Base-by-base conservation (phyloP, 306 rosid species). In the Neltuma alba region DNA sequence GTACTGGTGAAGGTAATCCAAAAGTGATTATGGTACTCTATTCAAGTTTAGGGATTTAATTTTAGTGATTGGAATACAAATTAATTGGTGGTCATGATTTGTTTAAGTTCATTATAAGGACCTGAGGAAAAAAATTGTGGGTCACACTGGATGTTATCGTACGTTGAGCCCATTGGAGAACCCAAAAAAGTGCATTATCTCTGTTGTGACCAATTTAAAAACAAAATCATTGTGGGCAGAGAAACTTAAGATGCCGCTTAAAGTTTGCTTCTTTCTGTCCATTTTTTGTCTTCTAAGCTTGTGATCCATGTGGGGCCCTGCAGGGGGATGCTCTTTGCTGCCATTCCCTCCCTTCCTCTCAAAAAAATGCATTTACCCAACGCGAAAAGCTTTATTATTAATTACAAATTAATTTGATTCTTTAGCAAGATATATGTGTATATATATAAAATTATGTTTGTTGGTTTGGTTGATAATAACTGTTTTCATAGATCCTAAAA, bases 281-380 rank as follows among this genome's bases (percentile, higher is more conserved):
- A 30, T 41, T 77, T 77, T 83, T 21, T 82, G 74, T 76, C 48
- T 2, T 54, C 14, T 34, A 41, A 82, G 79, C 65, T 55, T 64
- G 74, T 34, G 58, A 58, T 66, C 76, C 73, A 67, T 67, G 61
- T 73, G 41, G 80, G 79, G 10, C 76, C 83, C 44, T 36, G 21
- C 72, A 27, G 60, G 47, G 37, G 23, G 4, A 57, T 7, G 6
- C 33, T 74, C 27, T 37, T 36, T 76, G 41, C 64, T 3, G 58
- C n/a, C 44, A 63, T 40, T 52, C 47, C 8, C 8, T 37, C 7
- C 40, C 6, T 37, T 6, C 40, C 40, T 5, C 6, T 37, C 40
- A 37, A 5, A 37, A 37, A 1, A 37, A 37, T 37, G 7, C 40
- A 37, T 37, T 37, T 37, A 37, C 8, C 40, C 40, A 37, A 37